Conservation (phyloP, 352 stramenopile genomes). For the Phytophthora parvispora region DNA sequence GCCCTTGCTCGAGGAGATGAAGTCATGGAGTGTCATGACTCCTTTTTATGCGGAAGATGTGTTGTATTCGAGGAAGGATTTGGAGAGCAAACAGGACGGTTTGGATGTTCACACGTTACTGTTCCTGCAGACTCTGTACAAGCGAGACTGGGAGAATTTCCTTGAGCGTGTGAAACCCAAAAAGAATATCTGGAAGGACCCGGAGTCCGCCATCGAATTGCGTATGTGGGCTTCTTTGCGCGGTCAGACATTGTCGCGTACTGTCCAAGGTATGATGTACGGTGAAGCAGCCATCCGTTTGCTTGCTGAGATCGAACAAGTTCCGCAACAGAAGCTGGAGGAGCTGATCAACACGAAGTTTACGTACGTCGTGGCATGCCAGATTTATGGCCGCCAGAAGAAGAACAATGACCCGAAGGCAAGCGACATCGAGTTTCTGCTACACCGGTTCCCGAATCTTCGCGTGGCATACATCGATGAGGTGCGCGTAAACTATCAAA, state of each 20-base stretch:
- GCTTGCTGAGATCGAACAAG: slow-evolving; percentile 96
- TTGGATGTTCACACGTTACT: slow-evolving; percentile 89
- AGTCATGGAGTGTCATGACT: slow-evolving; percentile 99
- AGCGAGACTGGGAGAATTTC: slow-evolving; percentile 99
- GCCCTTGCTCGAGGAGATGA: slow-evolving; percentile 98
- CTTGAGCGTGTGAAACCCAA: slow-evolving; percentile 97
- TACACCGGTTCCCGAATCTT: slow-evolving; percentile 98
- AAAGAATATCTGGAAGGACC: slow-evolving; percentile 94
- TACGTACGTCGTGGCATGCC: slow-evolving; percentile 98
- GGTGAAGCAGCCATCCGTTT: slow-evolving; percentile 98
- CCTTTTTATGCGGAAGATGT: slow-evolving; percentile 99
- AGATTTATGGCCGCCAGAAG: slow-evolving; percentile 99
- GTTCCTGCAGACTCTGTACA: slow-evolving; percentile 98
- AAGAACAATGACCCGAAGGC: slow-evolving; percentile 99
- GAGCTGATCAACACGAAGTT: slow-evolving; percentile 99
- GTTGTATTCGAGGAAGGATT: slow-evolving; percentile 96
- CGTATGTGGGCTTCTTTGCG: slow-evolving; percentile 98
- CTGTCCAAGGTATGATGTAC: slow-evolving; percentile 99
- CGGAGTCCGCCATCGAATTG: slow-evolving; percentile 88
- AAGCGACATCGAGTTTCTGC: slow-evolving; percentile 98
- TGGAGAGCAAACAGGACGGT: slow-evolving; percentile 97
- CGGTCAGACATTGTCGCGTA: slow-evolving; percentile 97
- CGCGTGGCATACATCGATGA: slow-evolving; percentile 99
- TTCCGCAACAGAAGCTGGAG: slow-evolving; percentile 92
- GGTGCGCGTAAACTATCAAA: slow-evolving; percentile 96